Conservation (phyloP, 495 filamentous ascomycete species). For the Elasticomyces elasticus region DNA sequence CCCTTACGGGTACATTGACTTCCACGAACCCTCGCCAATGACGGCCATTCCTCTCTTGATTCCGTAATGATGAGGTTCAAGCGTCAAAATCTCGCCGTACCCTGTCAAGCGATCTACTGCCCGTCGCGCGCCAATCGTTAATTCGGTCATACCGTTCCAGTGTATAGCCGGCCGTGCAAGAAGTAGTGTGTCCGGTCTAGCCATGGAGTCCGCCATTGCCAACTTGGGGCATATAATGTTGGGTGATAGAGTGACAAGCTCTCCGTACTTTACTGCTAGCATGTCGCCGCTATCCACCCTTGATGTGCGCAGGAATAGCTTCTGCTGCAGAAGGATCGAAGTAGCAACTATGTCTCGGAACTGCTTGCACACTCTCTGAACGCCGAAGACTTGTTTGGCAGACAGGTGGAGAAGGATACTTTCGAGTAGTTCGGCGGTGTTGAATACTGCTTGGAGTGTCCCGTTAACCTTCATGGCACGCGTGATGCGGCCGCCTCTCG, state of each 20-base stretch:
- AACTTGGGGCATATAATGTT: too few species aligned
- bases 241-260: too few species aligned
- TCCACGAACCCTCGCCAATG: background rate
- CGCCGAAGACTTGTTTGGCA: background rate
- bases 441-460: background rate
- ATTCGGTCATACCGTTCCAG: too few species aligned
- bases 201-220: too few species aligned
- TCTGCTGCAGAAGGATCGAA: background rate
- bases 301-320: background rate
- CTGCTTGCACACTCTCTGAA: background rate
- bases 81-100: too few species aligned
- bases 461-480: background rate
- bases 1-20: background rate
- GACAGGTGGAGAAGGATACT: background rate
- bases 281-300: too few species aligned
- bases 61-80: background rate
- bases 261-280: too few species aligned
- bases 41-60: background rate
- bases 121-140: too few species aligned
- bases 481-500: background rate
- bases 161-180: too few species aligned
- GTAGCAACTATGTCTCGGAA: background rate
- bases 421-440: constrained; percentile 8
- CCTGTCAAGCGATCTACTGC: too few species aligned
- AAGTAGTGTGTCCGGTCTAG: too few species aligned